phyloP scores from a whole-genome alignment of 2,329 filamentous ascomycete genomes.

The Aspergillus oerlinghausenensis region DNA sequence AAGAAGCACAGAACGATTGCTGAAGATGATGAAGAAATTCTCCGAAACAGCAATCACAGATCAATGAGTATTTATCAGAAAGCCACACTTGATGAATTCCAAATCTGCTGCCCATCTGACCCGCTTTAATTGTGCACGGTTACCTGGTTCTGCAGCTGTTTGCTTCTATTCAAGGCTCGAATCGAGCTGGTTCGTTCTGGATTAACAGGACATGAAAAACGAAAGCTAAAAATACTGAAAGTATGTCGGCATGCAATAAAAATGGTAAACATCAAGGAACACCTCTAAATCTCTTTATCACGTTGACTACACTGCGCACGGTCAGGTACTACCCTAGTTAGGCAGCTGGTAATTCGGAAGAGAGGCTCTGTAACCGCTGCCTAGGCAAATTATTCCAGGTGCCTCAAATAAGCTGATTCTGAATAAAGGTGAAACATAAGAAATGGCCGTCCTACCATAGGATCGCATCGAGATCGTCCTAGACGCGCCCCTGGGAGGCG shows the following conservation, averaged over 20 bases:
- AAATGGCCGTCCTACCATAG: neutral
- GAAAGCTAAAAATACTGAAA: no score
- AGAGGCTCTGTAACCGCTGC: neutral
- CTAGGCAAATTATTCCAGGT: neutral
- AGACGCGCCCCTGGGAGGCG: slow-evolving; percentile 8
- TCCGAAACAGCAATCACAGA: neutral
- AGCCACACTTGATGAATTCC: neutral
- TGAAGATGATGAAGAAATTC: neutral
- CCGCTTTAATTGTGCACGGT: neutral
- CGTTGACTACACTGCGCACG: neutral
- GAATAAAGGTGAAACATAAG: neutral
- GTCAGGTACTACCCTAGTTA: neutral
- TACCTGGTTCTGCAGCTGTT: neutral
- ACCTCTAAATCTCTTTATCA: neutral
- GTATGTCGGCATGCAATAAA: neutral
- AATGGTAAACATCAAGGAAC: neutral
- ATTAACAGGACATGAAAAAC: no score
- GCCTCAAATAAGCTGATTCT: neutral
- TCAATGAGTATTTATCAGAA: neutral
- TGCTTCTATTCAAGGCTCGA: neutral
- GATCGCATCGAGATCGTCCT: neutral
- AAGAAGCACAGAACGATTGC: neutral
- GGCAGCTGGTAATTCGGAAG: neutral
- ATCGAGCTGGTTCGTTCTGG: neutral
- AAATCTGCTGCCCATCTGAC: neutral